These are phyloP conservation scores for Pinus tabuliformis DNA, from an alignment of 75 land plant genomes.

Conservation along the genomic window DNA sequence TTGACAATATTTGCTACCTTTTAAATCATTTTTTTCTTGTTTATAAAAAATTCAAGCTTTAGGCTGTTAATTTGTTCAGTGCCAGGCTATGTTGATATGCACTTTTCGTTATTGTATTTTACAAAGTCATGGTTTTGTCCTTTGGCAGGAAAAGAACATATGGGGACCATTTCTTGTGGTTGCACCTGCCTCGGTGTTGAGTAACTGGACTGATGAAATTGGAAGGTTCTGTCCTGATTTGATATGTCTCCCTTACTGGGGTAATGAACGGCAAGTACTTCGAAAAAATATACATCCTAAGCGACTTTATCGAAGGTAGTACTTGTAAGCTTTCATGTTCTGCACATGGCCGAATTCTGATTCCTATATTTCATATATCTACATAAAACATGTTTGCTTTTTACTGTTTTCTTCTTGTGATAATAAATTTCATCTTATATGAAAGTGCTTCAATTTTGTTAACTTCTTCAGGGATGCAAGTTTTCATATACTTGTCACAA, in stretches of 20 bases:
- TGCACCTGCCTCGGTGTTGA: slow-evolving; percentile 95
- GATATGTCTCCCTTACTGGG: slow-evolving; percentile 96
- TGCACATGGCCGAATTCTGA: not conserved
- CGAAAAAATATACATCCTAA: slow-evolving; percentile 92
- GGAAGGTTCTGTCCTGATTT: slow-evolving; percentile 91
- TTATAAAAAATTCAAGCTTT: not conserved
- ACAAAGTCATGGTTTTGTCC: not conserved
- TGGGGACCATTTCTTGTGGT: slow-evolving; percentile 99
- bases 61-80: not conserved
- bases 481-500: slow-evolving; percentile 94
- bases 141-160: slow-evolving; percentile 88
- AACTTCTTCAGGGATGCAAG: slow-evolving; percentile 65
- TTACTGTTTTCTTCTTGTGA: not conserved
- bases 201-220: slow-evolving; percentile 98
- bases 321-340: not conserved
- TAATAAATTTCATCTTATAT: not conserved
- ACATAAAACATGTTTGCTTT: not conserved
- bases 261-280: slow-evolving; percentile 75
- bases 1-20: not conserved
- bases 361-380: not conserved
- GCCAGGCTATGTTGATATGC: slow-evolving; percentile 1
- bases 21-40: slow-evolving; percentile 2
- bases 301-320: slow-evolving; percentile 79
- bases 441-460: not conserved
- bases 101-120: not conserved